phyloP scores from a whole-genome alignment of 2,329 filamentous ascomycete species.

The Penicillium sp. region DNA sequence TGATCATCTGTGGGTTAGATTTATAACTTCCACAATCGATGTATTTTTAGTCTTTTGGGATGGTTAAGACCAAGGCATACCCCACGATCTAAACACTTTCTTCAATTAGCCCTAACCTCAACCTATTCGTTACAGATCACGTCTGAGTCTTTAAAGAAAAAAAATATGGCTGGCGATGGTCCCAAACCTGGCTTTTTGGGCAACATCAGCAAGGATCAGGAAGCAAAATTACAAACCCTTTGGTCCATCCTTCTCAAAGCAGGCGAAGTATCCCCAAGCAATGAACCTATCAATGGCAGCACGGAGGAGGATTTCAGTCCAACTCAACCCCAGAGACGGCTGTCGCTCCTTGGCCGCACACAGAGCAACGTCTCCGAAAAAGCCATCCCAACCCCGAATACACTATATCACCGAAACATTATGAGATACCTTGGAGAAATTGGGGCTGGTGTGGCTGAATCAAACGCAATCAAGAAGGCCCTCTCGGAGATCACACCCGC shows the following conservation, averaged over 20 bases:
- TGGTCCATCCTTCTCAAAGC: constrained; percentile 75
- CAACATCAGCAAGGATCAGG: constrained; percentile 79
- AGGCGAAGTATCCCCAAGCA: constrained; percentile 59
- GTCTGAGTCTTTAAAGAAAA: background rate
- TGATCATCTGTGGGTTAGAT: constrained; percentile 4
- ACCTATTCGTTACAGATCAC: background rate
- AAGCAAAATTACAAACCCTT: constrained; percentile 79
- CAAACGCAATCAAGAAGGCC: constrained; percentile 75
- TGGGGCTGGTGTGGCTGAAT: constrained; percentile 45
- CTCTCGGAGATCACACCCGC: constrained; percentile 71
- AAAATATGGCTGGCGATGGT: constrained; percentile 17
- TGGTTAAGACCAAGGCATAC: background rate
- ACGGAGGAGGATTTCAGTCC: constrained; percentile 38
- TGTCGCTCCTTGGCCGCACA: constrained; percentile 40
- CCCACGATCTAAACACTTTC: background rate
- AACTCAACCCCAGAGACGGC: constrained; percentile 36
- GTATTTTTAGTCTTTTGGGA: background rate
- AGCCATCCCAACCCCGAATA: constrained; percentile 69
- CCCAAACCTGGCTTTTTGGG: constrained; percentile 64
- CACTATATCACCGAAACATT: constrained; percentile 21
- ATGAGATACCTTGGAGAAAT: constrained; percentile 18
- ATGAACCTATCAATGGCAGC: constrained; percentile 42
- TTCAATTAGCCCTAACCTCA: background rate
- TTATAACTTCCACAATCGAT: constrained; percentile 6
- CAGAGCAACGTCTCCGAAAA: constrained; percentile 48